Evolutionary conservation across 2,329 filamentous ascomycete genomes (phyloP).

Genomic region (Hypoxylon rubiginosum): DNA sequence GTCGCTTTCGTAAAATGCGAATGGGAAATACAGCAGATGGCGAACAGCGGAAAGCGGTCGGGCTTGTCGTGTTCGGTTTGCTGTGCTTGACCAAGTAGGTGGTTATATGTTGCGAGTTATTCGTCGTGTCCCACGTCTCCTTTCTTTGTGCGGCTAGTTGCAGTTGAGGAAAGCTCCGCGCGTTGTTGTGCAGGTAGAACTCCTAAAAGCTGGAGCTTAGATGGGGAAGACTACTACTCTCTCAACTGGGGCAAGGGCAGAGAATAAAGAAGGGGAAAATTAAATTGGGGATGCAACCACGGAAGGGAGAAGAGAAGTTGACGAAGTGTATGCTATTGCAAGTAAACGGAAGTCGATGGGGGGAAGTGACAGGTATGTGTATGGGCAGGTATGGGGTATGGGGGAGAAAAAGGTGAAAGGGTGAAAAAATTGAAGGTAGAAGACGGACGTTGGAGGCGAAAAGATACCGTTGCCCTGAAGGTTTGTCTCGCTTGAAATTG

Average conservation of each 20-base stretch:
- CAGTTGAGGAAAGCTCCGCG: conserved; percentile 14
- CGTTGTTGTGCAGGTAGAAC: conserved; percentile 1
- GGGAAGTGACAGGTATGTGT: background rate
- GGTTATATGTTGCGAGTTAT: background rate
- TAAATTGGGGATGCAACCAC: background rate
- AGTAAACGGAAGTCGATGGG: background rate
- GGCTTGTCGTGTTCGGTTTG: conserved; percentile 1
- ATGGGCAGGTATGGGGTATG: too few species aligned
- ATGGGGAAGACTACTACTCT: conserved; percentile 1
- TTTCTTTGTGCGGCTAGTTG: conserved; percentile 18
- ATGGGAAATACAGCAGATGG: background rate
- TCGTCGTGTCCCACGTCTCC: background rate
- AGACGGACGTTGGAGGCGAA: conserved; percentile 7
- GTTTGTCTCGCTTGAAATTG: conserved; percentile 31
- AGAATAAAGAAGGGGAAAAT: background rate
- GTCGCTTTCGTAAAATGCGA: conserved; percentile 3
- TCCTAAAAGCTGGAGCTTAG: background rate
- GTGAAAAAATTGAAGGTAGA: background rate
- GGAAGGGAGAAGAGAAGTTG: background rate
- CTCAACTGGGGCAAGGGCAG: background rate
- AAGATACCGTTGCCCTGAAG: conserved; percentile 2
- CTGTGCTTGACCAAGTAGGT: background rate
- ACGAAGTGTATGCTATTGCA: background rate
- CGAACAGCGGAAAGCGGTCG: background rate
- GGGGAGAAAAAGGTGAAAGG: conserved; percentile 1